phyloP scores from a whole-genome alignment of 2,329 filamentous ascomycete species.

The Colletotrichum karsti region DNA sequence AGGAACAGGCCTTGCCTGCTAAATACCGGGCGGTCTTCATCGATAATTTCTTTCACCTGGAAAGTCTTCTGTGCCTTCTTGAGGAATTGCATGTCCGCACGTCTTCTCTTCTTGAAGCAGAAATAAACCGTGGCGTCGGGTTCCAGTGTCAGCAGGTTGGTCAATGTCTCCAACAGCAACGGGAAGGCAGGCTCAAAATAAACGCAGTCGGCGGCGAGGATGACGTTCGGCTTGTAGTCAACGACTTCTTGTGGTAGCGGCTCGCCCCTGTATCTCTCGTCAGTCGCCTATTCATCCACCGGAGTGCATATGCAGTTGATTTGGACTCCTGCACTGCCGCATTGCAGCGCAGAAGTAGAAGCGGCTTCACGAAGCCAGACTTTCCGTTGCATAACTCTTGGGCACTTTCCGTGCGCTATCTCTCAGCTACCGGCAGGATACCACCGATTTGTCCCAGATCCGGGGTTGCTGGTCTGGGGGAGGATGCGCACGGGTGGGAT shows the following conservation, averaged over 20 bases:
- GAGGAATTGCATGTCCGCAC: conserved; percentile 81
- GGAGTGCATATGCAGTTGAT: neutral
- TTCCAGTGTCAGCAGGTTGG: conserved; percentile 77
- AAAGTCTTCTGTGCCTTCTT: conserved; percentile 76
- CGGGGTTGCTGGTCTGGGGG: neutral
- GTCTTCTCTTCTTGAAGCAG: conserved; percentile 92
- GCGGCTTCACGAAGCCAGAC: neutral
- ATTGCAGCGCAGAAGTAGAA: neutral
- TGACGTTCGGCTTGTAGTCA: conserved; percentile 74
- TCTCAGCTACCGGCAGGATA: neutral
- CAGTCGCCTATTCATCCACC: conserved; percentile 15
- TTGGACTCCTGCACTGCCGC: neutral
- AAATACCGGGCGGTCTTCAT: conserved; percentile 67
- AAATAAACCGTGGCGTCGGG: conserved; percentile 75
- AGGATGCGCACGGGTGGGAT: conserved; percentile 6
- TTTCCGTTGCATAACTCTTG: neutral
- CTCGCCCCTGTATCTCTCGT: conserved; percentile 61
- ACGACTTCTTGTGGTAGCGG: conserved; percentile 62
- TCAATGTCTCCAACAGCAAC: conserved; percentile 80
- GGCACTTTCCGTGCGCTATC: neutral
- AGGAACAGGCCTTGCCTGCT: conserved; percentile 68
- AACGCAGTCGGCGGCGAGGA: conserved; percentile 96
- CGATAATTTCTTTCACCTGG: conserved; percentile 66
- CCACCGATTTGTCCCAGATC: neutral
- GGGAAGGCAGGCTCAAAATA: conserved; percentile 98